These are phyloP conservation scores for Selaginella tamariscina DNA, from an alignment of 75 land plant genomes.

Conservation along the genomic window DNA sequence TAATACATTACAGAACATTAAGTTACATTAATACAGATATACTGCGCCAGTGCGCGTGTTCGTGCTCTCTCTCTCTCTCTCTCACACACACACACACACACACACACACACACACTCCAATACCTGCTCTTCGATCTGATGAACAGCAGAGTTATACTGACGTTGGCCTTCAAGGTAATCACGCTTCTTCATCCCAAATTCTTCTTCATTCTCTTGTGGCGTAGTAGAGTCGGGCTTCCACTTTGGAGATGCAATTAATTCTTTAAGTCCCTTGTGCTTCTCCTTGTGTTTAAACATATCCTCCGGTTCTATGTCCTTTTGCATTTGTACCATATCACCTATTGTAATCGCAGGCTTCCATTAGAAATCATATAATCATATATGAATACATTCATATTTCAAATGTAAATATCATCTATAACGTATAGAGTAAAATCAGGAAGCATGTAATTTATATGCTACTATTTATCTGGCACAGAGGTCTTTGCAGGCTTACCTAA, in stretches of 20 bases:
- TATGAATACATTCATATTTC: no score
- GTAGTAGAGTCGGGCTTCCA: neutral
- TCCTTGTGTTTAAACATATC: conserved; percentile 31
- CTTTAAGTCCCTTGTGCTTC: conserved; percentile 10
- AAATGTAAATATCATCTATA: no score
- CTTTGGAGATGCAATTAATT: neutral
- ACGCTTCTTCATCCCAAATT: conserved; percentile 31
- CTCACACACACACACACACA: no score
- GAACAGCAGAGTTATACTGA: conserved; percentile 85
- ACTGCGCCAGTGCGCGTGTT: no score
- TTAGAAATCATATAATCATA: no score
- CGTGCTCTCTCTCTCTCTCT: no score
- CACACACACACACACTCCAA: neutral
- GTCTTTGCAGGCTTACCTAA: no score
- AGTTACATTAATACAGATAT: neutral
- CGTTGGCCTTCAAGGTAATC: conserved; percentile 89
- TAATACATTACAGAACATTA: neutral
- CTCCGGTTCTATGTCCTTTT: conserved; percentile 68
- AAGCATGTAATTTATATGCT: no score
- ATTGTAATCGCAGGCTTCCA: no score
- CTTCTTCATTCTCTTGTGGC: no score
- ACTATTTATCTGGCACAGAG: no score
- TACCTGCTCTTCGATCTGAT: conserved; percentile 91
- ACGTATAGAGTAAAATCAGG: no score
- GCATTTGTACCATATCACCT: conserved; percentile 90